Evolutionary conservation across 2,329 filamentous ascomycete genomes (phyloP).

Genomic region (Ceratocystis huliohia): DNA sequence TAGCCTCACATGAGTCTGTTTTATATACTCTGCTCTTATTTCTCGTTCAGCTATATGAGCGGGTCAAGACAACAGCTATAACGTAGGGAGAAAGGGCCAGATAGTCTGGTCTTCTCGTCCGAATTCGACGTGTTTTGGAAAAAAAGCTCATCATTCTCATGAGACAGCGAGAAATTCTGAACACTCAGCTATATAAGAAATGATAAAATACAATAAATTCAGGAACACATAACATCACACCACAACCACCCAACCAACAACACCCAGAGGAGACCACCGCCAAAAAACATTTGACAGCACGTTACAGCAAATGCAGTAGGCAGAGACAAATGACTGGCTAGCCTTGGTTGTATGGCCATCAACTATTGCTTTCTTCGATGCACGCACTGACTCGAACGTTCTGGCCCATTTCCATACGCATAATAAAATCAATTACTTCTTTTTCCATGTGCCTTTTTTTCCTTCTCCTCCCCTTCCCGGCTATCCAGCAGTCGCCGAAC

Average conservation of each 20-base stretch:
- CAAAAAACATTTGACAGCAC: neutral
- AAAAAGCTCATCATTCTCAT: neutral
- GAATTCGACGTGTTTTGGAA: neutral
- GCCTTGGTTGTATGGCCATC: neutral
- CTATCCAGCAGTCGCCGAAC: neutral
- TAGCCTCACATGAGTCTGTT: neutral
- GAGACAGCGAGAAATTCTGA: neutral
- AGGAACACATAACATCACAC: neutral
- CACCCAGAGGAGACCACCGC: neutral
- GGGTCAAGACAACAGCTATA: neutral
- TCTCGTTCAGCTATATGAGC: neutral
- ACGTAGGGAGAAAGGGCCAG: neutral
- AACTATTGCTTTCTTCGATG: neutral
- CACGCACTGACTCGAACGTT: conserved; percentile 8
- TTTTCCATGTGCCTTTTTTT: neutral
- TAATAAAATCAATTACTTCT: neutral
- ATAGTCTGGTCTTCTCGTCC: neutral
- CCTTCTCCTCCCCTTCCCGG: neutral
- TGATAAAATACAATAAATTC: neutral
- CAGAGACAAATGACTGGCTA: neutral
- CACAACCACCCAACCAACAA: neutral
- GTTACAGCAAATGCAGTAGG: neutral
- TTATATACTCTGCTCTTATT: neutral
- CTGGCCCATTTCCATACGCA: neutral
- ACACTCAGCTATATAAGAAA: neutral